phyloP scores from a whole-genome alignment of 495 filamentous ascomycete species.

The Xylaria curta region DNA sequence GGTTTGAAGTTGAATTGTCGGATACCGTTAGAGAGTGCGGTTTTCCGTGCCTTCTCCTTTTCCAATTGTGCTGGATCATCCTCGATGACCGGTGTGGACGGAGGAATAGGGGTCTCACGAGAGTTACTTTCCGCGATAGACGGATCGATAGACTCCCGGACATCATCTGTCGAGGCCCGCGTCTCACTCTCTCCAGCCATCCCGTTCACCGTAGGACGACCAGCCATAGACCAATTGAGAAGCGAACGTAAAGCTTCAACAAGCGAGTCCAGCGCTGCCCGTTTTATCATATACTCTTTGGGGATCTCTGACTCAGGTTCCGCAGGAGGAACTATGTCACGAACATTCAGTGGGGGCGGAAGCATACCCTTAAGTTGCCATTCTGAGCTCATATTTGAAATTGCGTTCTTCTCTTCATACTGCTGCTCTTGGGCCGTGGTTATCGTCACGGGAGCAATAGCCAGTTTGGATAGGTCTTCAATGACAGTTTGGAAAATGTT shows the following conservation, averaged over 20 bases:
- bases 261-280: conserved; percentile 83
- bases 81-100: conserved; percentile 77
- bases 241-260: conserved; percentile 88
- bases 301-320: conserved; percentile 74
- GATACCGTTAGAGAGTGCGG: conserved; percentile 84
- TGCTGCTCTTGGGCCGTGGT: conserved; percentile 79
- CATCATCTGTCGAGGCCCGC: conserved; percentile 72
- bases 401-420: conserved; percentile 76
- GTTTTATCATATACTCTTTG: conserved; percentile 85
- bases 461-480: conserved; percentile 87
- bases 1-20: conserved; percentile 98
- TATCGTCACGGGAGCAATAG: conserved; percentile 75
- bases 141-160: conserved; percentile 83
- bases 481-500: conserved; percentile 97
- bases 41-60: conserved; percentile 92
- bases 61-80: conserved; percentile 93
- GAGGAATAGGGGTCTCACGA: conserved; percentile 67
- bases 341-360: conserved; percentile 82
- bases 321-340: conserved; percentile 65
- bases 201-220: conserved; percentile 65
- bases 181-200: conserved; percentile 58
- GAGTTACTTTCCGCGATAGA: conserved; percentile 55
- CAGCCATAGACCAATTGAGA: conserved; percentile 80
- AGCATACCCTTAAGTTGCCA: conserved; percentile 86
- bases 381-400: conserved; percentile 63